Base-by-base conservation (phyloP, 1,284 basidiomycete genomes). In the Cryptococcus hybrid region DNA sequence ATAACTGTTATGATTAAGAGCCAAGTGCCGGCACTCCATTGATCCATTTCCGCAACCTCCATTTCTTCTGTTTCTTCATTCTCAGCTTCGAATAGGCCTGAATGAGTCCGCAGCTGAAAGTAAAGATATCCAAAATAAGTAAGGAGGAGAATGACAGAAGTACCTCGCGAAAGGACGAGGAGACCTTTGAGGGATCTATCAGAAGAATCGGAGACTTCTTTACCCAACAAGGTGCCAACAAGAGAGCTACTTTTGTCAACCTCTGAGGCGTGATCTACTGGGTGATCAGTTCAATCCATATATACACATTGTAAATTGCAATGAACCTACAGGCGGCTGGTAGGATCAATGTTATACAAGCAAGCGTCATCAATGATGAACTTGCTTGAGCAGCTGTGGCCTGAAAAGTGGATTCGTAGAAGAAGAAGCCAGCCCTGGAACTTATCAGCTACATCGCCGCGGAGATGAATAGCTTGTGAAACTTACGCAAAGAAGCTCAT, bases 321-420 rank as follows among this genome's bases (percentile, higher is more conserved):
- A n/a, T 12, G 11, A 24, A 68, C 67, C 55, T 52, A 74, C 91
- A 94, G 0, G 92, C 92, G 37, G 92, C 92, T n/a, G 92, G 92
- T 57, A 96, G 88, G 61, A 93, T 88, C 44, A 96, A 83, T 35
- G 91, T 92, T 74, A 94, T 91, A 74, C 89, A 90, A 5, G 91
- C 84, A 39, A 95, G 80, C 3, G 89, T 92, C 88, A 94, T 89
- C 58, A 95, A 79, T 82, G 89, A 75, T 7, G 74, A 73, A 58
- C 78, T 91, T 81, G 90, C 85, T 80, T 93, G 92, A 7, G 92
- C 90, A 36, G 88, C 91, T 12, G 88, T 91, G 30, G 83, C 83
- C 67, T 88, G 84, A 79, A 96, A 96, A 46, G 80, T 79, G 54
- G 87, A 88, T 72, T 93, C 87, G 13, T 79, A 69, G 62, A 80